Base-by-base conservation (phyloP, 2,329 filamentous ascomycete species). In the Verticillium isaacii region DNA sequence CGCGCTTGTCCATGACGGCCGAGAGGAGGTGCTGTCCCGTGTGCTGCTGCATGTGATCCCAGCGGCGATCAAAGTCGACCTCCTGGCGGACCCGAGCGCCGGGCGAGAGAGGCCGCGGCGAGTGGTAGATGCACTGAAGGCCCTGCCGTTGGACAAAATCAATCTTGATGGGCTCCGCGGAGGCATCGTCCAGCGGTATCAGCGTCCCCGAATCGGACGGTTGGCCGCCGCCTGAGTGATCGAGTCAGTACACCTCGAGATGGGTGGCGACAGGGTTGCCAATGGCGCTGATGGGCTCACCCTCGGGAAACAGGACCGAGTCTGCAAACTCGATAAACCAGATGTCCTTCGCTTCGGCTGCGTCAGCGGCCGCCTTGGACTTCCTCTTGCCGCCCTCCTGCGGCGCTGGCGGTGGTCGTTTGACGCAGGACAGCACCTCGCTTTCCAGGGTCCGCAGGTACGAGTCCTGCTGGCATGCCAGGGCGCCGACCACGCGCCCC, bases 1-100 rank as follows among this genome's bases (percentile, higher is more conserved):
- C 64, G 17, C 61, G 60, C 0, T 64, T 68, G 41, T 70, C 64
- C 71, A 73, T 72, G 3, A 73, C 61, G 1, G 72, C 71, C 0
- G 71, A 73, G 1, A 73, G 64, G 1, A 73, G 67, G 36, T 73
- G 71, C 8, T 73, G 71, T 1, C 71, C 71, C 0, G 71, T 73
- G 23, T 73, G 71, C 7, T 73, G 71, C 14, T 73, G 71, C 72
- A 73, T 73, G 12, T 73, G 71, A 56, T 73, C 68, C 70, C 71
- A 73, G n/a, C 71, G 68, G 0, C 72, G 69, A 5, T 60, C 32
- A 60, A 68, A 72, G 29, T 73, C 68, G 2, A 73, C 63, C 12
- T 70, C 65, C 32, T 73, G 71, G 0, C 66, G 68, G 2, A 73
- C 63, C 7, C 15, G 60, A 0, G 64, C 63, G 0, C 71, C 71